Percentiles rank a stretch among this genome's conserved stretches.
These are phyloP conservation scores for Morella rubra DNA, from an alignment of 306 rosid genomes.

Conservation along the genomic window DNA sequence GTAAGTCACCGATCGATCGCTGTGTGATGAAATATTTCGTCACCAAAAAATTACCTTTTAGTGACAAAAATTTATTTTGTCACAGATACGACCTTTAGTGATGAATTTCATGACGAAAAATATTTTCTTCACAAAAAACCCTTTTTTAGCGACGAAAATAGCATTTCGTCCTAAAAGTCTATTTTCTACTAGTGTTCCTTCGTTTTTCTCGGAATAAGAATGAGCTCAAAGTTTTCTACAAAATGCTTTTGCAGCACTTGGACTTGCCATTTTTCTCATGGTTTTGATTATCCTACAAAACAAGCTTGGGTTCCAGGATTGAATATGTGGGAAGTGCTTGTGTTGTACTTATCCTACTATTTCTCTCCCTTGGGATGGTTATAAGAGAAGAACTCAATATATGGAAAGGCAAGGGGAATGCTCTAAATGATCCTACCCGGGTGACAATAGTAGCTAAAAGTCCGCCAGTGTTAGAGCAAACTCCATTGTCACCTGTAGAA, in stretches of 20 bases:
- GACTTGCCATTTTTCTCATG: constrained; percentile 65
- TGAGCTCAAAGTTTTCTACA: constrained; percentile 51
- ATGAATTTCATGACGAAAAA: too few relatives aligned
- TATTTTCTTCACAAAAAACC: too few relatives aligned
- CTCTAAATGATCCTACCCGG: constrained; percentile 9
- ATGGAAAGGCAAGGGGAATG: constrained; percentile 33
- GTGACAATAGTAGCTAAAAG: constrained; percentile 20
- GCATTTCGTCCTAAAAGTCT: too few relatives aligned
- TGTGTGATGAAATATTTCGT: too few relatives aligned
- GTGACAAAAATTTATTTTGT: too few relatives aligned
- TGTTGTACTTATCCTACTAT: constrained; percentile 37
- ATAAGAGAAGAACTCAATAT: constrained; percentile 41
- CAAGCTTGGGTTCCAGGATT: constrained; percentile 32
- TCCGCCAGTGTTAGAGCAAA: constrained; percentile 11
- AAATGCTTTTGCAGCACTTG: constrained; percentile 59
- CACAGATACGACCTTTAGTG: too few relatives aligned
- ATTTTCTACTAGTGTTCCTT: constrained; percentile 56
- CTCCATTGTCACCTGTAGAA: background rate
- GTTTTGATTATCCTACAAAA: constrained; percentile 48
- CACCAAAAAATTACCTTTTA: too few relatives aligned
- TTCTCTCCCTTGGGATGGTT: constrained; percentile 50
- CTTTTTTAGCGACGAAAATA: too few relatives aligned
- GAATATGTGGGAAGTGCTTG: constrained; percentile 37
- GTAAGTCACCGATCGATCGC: too few relatives aligned
- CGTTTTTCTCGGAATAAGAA: constrained; percentile 40